A percentile compares a stretch with the other conserved stretches of the same genome.
Conservation (phyloP, 73 alveolate species). For the Tetrahymena borealis region DNA sequence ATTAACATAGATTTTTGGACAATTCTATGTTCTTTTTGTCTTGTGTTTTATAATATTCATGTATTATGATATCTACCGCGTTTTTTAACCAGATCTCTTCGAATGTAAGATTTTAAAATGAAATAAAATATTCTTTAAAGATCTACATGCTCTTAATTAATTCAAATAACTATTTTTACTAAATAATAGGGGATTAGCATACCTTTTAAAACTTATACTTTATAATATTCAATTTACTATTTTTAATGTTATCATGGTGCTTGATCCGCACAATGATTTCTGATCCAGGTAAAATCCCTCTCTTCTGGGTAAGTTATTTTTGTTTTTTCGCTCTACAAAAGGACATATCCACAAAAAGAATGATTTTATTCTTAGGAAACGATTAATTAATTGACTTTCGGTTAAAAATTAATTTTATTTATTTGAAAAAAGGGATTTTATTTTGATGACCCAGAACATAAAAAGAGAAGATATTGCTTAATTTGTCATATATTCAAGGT, state of each 20-base stretch:
- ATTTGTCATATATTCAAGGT: slow-evolving; percentile 83
- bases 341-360: neutral
- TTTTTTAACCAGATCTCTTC: neutral
- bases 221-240: neutral
- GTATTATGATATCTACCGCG: neutral
- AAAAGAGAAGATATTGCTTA: slow-evolving; percentile 83
- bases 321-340: neutral
- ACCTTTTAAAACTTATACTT: neutral
- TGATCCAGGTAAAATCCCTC: slow-evolving; percentile 96
- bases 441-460: slow-evolving; percentile 86
- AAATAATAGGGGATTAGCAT: neutral
- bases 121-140: neutral
- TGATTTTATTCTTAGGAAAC: neutral
- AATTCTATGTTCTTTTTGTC: neutral
- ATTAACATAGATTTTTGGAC: neutral
- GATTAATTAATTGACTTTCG: too few relatives aligned
- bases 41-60: neutral
- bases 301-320: neutral
- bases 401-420: too few relatives aligned
- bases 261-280: slow-evolving; percentile 82
- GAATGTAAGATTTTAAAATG: neutral
- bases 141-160: neutral
- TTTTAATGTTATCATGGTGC: slow-evolving; percentile 75
- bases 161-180: neutral
- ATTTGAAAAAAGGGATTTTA: slow-evolving; percentile 84